Conservation (phyloP, 306 rosid genomes). For the Cicer pinnatifidum region DNA sequence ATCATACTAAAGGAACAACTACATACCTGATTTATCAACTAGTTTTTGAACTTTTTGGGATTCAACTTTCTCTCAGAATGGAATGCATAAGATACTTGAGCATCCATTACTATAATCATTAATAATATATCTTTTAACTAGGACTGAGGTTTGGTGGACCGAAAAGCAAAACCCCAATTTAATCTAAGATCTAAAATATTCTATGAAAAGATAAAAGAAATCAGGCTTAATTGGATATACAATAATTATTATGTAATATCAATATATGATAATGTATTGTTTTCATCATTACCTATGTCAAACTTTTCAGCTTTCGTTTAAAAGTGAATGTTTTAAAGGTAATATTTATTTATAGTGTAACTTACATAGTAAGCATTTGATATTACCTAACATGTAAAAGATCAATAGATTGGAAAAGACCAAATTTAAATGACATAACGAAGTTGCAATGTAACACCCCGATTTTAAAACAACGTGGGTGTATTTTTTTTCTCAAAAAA, state of each 20-base stretch:
- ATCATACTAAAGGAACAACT: slow-evolving; percentile 23
- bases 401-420: slow-evolving; percentile 16
- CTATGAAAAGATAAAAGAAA: slow-evolving; percentile 25
- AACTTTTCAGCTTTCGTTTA: neutral
- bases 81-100: slow-evolving; percentile 95
- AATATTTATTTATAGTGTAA: slow-evolving; percentile 21
- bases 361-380: slow-evolving; percentile 6
- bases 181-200: slow-evolving; percentile 27
- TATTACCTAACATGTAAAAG: slow-evolving; percentile 18
- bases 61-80: slow-evolving; percentile 90
- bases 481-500: no score
- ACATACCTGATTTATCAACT: slow-evolving; percentile 77
- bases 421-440: slow-evolving; percentile 1
- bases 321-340: neutral
- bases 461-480: no score
- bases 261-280: neutral
- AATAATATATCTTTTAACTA: slow-evolving; percentile 18
- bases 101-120: slow-evolving; percentile 82
- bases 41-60: slow-evolving; percentile 90
- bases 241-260: neutral
- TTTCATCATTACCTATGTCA: neutral
- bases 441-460: neutral
- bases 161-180: slow-evolving; percentile 7
- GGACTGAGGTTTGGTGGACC: neutral
- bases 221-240: slow-evolving; percentile 3